A percentile compares a stretch with the other conserved stretches of the same genome.
phyloP scores from a whole-genome alignment of 352 stramenopile genomes.

The Globisporangium radiosum region DNA sequence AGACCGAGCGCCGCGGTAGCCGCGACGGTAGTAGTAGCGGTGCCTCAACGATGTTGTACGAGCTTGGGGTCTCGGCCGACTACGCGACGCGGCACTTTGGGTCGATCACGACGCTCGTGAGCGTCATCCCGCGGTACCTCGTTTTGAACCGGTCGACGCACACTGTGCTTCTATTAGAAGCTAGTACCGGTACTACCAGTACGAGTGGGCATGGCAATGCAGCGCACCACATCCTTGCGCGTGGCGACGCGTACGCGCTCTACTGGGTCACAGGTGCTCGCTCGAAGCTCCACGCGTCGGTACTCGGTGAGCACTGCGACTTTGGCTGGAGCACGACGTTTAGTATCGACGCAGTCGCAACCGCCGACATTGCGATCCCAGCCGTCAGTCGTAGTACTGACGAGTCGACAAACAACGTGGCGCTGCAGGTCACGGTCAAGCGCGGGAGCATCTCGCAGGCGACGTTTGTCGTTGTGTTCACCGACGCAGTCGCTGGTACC shows the following conservation, averaged over 20 bases:
- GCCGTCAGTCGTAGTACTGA: constrained; percentile 18
- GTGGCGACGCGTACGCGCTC: constrained; percentile 68
- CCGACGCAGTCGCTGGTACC: constrained; percentile 15
- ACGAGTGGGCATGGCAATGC: constrained; percentile 21
- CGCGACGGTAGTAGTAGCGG: constrained; percentile 12
- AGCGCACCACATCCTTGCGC: constrained; percentile 64
- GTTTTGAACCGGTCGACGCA: constrained; percentile 59
- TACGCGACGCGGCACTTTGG: constrained; percentile 79
- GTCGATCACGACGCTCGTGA: constrained; percentile 78
- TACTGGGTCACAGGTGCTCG: constrained; percentile 66
- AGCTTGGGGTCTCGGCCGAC: constrained; percentile 76
- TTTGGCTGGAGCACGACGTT: constrained; percentile 68
- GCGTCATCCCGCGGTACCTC: constrained; percentile 75
- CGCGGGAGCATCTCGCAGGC: constrained; percentile 67
- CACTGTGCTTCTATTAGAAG: constrained; percentile 64
- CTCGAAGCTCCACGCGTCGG: constrained; percentile 42
- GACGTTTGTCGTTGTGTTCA: constrained; percentile 66
- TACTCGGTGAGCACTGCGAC: constrained; percentile 33
- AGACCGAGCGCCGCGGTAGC: constrained; percentile 15
- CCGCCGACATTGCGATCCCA: constrained; percentile 43
- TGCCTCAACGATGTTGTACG: constrained; percentile 48
- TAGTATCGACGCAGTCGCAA: constrained; percentile 39
- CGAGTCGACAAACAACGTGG: constrained; percentile 8
- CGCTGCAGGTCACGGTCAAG: constrained; percentile 59
- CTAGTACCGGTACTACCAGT: not conserved